Evolutionary conservation across 2,329 filamentous ascomycete genomes (phyloP), one percentile per base, ranked within the genome.

Genomic region (Lanzia echinophila): DNA sequence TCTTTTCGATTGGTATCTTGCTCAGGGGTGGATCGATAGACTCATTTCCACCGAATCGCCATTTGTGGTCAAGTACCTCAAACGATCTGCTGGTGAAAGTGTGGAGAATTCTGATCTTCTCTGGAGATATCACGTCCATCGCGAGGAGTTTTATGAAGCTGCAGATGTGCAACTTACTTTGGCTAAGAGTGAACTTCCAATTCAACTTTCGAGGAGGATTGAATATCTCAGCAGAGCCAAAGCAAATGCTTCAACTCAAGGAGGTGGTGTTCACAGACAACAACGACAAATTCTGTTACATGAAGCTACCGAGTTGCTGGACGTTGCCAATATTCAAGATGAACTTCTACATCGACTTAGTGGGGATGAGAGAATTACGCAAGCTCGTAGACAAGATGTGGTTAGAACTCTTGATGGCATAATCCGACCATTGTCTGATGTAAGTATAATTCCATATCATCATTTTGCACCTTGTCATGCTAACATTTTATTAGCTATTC

Each of bases 1-100:
- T 64, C 78, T 99, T n/a, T 99, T 96, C 68, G 91, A 96, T 65
- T 99, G 94, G 92, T 99, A 99, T 70, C 84, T 97, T 61, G 73
- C 79, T 51, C 85, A 91, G 68, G 86, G 87, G 17, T 91, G 88
- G 83, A 87, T 83, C 10, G 90, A 96, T 59, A 86, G 90, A 13
- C 79, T 99, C 28, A 80, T 99, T 33, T 83, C 86, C 34, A 90
- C 94, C 49, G 82, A 91, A 54, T 95, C 91, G 5, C 82, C 86
- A 0, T 91, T 90, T 64, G 90, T 97, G 24, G 80, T 95, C 41
- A 87, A 84, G 2, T 99, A 96, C 68, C 80, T 99, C 2, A 78
- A 88, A 65, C 84, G 87, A 50, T 85, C 90, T 56, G 88, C 90
- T 1, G 74, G 75, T 4, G 82, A 83, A 6, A 83, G 90, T 57